Base-by-base conservation (phyloP, 176 grass and related monocot species). In the Lolium perenne region DNA sequence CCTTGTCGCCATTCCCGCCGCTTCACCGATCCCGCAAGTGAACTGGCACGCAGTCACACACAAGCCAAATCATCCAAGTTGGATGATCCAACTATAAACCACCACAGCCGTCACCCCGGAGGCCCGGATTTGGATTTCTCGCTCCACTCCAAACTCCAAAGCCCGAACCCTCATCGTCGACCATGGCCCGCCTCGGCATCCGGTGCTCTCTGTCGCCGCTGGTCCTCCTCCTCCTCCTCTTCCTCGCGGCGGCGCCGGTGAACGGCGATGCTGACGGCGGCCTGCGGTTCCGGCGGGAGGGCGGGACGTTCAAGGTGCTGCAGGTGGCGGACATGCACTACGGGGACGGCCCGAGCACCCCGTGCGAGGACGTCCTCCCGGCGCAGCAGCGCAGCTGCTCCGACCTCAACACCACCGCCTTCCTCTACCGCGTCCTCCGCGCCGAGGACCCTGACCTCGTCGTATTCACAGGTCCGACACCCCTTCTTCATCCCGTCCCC, bases 261-360 rank as follows among this genome's bases (percentile, higher is more conserved):
- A 49, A 49, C 9, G 47, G 47, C 47, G 47, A 49, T 49, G 10
- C 9, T 49, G 47, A 10, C 10, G 47, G 47, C 45, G 57, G 71
- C 66, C 89, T 98, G 65, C 92, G 88, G 82, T 95, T 95, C 86
- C 78, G 83, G 83, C 77, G 74, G 21, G 78, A 69, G 45, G 85
- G 67, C 4, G 93, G 96, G 12, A 87, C 91, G 81, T 95, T 98
- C 93, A 98, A 98, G 85, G 91, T 98, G 70, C 81, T 95, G 60
- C 93, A 98, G 86, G 93, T 98, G 69, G 96, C 96, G 41, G 96
- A 95, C 87, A 98, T 98, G 96, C 96, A 98, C 93, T 98, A 92
- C 86, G 93, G 82, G 12, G 53, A 98, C 78, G 96, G 93, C 32
- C 72, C 79, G 59, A 45, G 62, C 74, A 94, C 96, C 45, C 82